phyloP scores from a whole-genome alignment of 192 early-diverging fungal genomes.

The Phlyctochytrium arcticum region DNA sequence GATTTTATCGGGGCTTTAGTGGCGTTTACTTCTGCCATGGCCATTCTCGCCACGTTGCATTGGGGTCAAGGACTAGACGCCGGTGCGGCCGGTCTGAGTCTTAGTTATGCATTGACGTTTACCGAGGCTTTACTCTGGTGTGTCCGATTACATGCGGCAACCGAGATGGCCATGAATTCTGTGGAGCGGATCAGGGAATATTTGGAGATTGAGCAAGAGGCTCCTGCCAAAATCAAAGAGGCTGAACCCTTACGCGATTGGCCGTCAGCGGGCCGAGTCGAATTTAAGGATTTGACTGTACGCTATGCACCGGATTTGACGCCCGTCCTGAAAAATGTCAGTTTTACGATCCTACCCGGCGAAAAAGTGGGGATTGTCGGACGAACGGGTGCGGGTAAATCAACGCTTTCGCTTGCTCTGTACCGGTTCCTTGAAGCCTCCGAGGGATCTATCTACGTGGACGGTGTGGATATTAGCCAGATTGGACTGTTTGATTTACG shows the following conservation, averaged over 20 bases:
- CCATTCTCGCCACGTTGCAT: conserved; percentile 51
- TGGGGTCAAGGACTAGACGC: conserved; percentile 60
- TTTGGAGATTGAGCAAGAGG: conserved; percentile 75
- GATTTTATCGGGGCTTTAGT: conserved; percentile 47
- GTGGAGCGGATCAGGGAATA: conserved; percentile 90
- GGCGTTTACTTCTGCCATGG: conserved; percentile 60
- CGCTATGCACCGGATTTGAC: conserved; percentile 68
- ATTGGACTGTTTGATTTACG: conserved; percentile 60
- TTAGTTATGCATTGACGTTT: conserved; percentile 77
- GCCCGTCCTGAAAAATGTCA: conserved; percentile 65
- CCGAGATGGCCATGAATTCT: conserved; percentile 55
- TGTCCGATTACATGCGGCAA: conserved; percentile 50
- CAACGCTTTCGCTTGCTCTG: conserved; percentile 63
- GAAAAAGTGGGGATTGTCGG: conserved; percentile 59
- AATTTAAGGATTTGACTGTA: conserved; percentile 61
- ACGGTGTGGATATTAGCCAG: conserved; percentile 61
- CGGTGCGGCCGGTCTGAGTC: conserved; percentile 79
- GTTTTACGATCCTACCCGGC: conserved; percentile 60
- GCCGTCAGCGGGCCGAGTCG: conserved; percentile 69
- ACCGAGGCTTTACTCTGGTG: conserved; percentile 41
- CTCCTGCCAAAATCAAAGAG: conserved; percentile 53
- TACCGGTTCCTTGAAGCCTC: conserved; percentile 65
- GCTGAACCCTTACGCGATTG: conserved; percentile 30
- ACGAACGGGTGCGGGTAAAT: conserved; percentile 78
- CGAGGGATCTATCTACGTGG: conserved; percentile 63